These are phyloP conservation scores for Alternaria atra DNA, from an alignment of 2,329 filamentous ascomycete genomes.

Conservation along the genomic window DNA sequence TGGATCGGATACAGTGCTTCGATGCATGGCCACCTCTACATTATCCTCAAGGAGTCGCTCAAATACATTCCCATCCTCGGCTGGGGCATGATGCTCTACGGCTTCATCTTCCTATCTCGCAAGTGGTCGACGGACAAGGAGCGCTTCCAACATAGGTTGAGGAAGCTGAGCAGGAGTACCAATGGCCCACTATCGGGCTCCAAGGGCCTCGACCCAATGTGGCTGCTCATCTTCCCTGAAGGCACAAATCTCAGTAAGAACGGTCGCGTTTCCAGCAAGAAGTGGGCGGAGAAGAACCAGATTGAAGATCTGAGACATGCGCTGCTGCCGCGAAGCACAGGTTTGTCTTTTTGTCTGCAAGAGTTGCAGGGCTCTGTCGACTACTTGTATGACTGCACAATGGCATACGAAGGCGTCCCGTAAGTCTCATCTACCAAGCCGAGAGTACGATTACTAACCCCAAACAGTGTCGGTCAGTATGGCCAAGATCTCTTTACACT, in stretches of 20 bases:
- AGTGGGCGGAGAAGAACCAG: conserved; percentile 78
- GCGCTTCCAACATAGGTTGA: conserved; percentile 76
- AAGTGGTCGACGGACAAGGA: conserved; percentile 84
- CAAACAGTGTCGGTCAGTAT: conserved; percentile 63
- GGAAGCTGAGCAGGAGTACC: conserved; percentile 69
- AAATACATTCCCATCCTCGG: conserved; percentile 85
- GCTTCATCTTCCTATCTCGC: conserved; percentile 92
- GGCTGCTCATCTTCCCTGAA: conserved; percentile 87
- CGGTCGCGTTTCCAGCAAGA: conserved; percentile 72
- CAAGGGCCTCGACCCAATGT: conserved; percentile 77
- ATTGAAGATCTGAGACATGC: conserved; percentile 74
- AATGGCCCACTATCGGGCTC: conserved; percentile 50
- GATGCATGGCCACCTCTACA: conserved; percentile 87
- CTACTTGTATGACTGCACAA: conserved; percentile 90
- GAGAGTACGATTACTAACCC: neutral
- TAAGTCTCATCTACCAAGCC: conserved; percentile 61
- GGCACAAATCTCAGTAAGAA: conserved; percentile 85
- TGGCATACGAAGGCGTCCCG: conserved; percentile 94
- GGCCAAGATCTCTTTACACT: conserved; percentile 90
- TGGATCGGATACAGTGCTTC: conserved; percentile 82
- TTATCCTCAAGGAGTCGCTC: conserved; percentile 87
- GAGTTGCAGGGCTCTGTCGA: conserved; percentile 78
- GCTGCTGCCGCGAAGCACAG: conserved; percentile 81
- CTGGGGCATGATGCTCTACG: conserved; percentile 83
- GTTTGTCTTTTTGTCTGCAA: conserved; percentile 79